Percentiles rank a stretch among this genome's conserved stretches.
Conservation (phyloP, 2,329 filamentous ascomycete genomes). For the Exophiala lecanii-corni region DNA sequence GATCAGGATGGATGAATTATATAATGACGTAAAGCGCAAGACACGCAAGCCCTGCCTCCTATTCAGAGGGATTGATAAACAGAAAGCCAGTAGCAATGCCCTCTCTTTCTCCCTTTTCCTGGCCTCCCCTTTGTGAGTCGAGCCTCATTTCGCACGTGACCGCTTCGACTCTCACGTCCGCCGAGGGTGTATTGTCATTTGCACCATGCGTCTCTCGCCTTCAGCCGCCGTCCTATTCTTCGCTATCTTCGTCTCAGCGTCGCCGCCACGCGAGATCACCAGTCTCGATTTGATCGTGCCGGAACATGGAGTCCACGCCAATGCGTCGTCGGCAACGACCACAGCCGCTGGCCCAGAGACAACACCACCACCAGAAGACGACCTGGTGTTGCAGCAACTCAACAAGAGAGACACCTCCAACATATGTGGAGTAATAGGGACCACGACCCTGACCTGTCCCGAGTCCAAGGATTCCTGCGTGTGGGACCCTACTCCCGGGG, state of each 20-base stretch:
- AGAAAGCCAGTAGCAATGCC: no score
- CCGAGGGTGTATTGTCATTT: no score
- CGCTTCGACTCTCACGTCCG: no score
- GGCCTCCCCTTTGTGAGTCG: no score
- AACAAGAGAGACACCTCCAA: constrained; percentile 1
- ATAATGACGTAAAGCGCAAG: no score
- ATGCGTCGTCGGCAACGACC: constrained; percentile 1
- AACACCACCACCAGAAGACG: constrained; percentile 2
- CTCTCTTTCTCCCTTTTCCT: no score
- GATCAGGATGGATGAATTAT: no score
- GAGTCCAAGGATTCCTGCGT: constrained; percentile 1
- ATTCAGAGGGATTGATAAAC: no score
- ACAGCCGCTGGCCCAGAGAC: not conserved
- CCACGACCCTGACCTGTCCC: constrained; percentile 1
- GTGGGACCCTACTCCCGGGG: constrained; percentile 1
- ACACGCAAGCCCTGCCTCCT: no score
- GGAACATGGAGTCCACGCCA: constrained; percentile 2
- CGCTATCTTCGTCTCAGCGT: constrained; percentile 2
- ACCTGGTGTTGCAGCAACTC: constrained; percentile 2
- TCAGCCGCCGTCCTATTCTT: constrained; percentile 1
- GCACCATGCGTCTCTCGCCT: constrained; percentile 3
- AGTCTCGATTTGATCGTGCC: constrained; percentile 1
- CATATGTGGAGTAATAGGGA: constrained; percentile 1
- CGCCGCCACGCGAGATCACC: not conserved
- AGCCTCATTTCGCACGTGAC: no score